phyloP scores from a whole-genome alignment of 2,329 filamentous ascomycete genomes.

The Cladobotryum protrusum region DNA sequence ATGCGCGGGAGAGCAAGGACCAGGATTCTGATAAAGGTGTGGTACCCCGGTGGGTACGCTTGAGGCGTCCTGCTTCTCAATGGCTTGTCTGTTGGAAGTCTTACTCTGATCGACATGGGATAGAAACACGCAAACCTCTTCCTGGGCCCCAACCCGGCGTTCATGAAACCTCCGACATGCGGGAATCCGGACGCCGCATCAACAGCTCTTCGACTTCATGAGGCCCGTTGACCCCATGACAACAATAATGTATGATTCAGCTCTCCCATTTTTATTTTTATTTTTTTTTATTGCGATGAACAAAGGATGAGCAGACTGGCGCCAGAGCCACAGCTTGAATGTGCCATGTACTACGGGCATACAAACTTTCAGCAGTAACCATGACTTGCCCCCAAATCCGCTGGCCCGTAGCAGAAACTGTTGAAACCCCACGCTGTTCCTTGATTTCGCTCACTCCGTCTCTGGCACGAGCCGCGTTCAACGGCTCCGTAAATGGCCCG shows the following conservation, averaged over 20 bases:
- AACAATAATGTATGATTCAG: not conserved
- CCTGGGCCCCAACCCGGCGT: not conserved
- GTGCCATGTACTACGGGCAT: not conserved
- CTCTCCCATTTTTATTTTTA: too few relatives aligned
- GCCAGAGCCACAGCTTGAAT: too few relatives aligned
- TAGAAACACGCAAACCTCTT: too few relatives aligned
- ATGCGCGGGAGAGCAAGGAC: conserved; percentile 10
- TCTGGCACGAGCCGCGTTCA: not conserved
- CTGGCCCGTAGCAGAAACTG: conserved; percentile 1
- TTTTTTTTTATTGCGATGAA: not conserved
- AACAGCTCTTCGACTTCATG: not conserved
- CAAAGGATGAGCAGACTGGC: too few relatives aligned
- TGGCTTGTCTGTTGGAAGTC: not conserved
- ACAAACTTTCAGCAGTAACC: too few relatives aligned
- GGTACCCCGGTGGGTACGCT: conserved; percentile 3
- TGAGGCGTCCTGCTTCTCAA: not conserved
- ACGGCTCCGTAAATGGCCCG: too few relatives aligned
- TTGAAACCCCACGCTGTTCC: conserved; percentile 1
- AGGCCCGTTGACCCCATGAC: not conserved
- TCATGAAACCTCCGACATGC: not conserved
- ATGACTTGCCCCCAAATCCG: too few relatives aligned
- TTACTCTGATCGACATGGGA: not conserved
- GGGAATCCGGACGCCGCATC: not conserved
- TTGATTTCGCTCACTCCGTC: conserved; percentile 7
- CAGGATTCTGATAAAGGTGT: conserved; percentile 1